These are phyloP conservation scores for Iberis amara DNA, from an alignment of 441 rosid genomes.

Conservation along the genomic window DNA sequence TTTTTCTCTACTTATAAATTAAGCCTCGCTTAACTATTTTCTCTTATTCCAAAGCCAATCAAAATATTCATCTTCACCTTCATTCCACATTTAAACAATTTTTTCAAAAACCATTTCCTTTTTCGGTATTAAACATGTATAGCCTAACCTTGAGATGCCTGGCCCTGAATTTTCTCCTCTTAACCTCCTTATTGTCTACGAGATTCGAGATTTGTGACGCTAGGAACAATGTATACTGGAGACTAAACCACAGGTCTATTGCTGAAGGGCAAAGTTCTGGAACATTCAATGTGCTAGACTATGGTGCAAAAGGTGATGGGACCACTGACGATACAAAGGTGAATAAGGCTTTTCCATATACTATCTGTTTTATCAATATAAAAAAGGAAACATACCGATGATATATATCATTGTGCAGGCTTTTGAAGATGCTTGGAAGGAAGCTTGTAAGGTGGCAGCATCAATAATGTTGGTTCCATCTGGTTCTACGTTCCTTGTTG, in stretches of 20 bases:
- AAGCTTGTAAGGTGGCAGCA: constrained; percentile 47
- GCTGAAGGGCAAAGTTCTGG: constrained; percentile 26
- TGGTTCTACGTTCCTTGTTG: constrained; percentile 52
- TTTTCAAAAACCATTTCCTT: background rate
- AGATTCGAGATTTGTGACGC: constrained; percentile 41
- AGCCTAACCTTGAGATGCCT: constrained; percentile 27
- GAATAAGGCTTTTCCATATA: too few species aligned
- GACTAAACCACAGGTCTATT: constrained; percentile 19
- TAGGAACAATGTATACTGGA: constrained; percentile 40
- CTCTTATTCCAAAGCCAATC: too few species aligned
- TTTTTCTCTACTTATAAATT: constrained; percentile 33
- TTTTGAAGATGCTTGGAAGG: constrained; percentile 53
- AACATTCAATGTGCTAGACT: constrained; percentile 43
- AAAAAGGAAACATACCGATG: background rate
- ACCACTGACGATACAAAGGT: constrained; percentile 57
- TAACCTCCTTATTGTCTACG: constrained; percentile 29
- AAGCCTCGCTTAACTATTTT: constrained; percentile 13
- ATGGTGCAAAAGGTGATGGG: constrained; percentile 71
- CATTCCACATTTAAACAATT: constrained; percentile 17
- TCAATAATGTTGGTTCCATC: constrained; percentile 54
- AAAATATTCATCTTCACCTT: constrained; percentile 7
- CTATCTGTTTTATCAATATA: background rate
- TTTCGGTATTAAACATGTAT: constrained; percentile 30
- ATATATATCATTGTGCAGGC: constrained; percentile 34
- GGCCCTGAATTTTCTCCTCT: constrained; percentile 26